Base-by-base conservation (phyloP, 1,284 basidiomycete genomes). In the Ceratobasidium sp. region DNA sequence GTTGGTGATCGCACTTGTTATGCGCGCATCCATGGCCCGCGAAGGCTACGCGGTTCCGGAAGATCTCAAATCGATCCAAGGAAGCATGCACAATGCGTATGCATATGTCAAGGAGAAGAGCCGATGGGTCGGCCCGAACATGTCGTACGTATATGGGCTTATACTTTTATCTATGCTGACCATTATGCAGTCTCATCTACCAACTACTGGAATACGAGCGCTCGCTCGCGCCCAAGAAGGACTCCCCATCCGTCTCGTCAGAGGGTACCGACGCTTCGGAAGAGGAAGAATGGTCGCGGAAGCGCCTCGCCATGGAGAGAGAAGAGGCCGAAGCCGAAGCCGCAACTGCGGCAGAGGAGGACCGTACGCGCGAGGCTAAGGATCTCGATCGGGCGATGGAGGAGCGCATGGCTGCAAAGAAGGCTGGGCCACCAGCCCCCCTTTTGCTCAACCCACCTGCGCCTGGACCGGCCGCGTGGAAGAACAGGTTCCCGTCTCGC, bases 141-240 rank as follows among this genome's bases (percentile, higher is more conserved):
- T 96, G 87, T 93, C 91, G 92, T 95, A 80, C 81, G 93, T 89
- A 56, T 60, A 55, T 62, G 62, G 54, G 27, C 49, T 60, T 73
- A 74, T 56, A 71, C 56, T 62, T 47, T 70, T 55, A 68, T 53
- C 55, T 55, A 50, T 73, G 69, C 64, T 71, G 25, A 72, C 67
- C 67, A 40, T 70, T 71, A 72, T 64, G 32, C 29, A 96, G 94
- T 68, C 89, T 98, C 77, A 96, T 98, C 79, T 98, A 96, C 84
- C 94, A 97, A 81, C 84, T 98, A 43, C 85, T 96, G 75, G 95
- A 97, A 77, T 98, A 96, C 79, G 94, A 96, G 78, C 90, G 94
- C 71, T 85, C 86, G 67, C 83, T 97, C 55, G 79, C 77, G 38
- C 87, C 86, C 83, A 52, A 78, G 38, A 67, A 67, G 62, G 62